These are phyloP conservation scores for Chiua virens DNA, from an alignment of 768 basidiomycete species.

Conservation along the genomic window DNA sequence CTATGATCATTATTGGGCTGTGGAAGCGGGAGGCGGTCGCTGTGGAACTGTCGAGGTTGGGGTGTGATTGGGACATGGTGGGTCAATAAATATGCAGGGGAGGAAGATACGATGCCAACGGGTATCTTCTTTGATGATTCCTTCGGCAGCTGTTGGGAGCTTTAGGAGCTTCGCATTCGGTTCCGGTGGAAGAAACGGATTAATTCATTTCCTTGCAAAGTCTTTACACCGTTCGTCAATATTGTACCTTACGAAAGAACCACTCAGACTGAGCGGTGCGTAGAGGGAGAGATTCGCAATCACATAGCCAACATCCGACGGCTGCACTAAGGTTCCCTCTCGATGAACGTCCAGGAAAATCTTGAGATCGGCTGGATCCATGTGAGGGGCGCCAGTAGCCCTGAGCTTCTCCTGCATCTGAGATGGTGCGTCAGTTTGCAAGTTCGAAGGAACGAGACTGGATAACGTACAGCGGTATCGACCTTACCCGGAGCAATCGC, in stretches of 20 bases:
- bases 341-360: conserved; percentile 57
- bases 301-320: conserved; percentile 74
- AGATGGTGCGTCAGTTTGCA: not conserved
- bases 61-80: conserved; percentile 15
- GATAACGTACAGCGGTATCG: conserved; percentile 64
- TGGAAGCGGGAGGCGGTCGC: not conserved
- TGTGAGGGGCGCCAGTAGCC: conserved; percentile 45
- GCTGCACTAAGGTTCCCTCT: conserved; percentile 71
- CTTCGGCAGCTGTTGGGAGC: conserved; percentile 1
- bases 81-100: conserved; percentile 1
- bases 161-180: conserved; percentile 19
- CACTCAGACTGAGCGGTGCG: conserved; percentile 63
- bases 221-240: conserved; percentile 61
- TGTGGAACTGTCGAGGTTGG: not conserved
- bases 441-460: not conserved
- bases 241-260: conserved; percentile 85
- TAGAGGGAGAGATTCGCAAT: conserved; percentile 73
- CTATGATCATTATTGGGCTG: conserved; percentile 37
- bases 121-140: conserved; percentile 16
- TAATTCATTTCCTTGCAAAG: conserved; percentile 40
- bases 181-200: conserved; percentile 10
- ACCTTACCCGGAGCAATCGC: conserved; percentile 89
- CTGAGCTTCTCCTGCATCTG: conserved; percentile 75
- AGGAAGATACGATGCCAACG: not conserved
- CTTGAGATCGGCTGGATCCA: conserved; percentile 55